A percentile compares a stretch with the other conserved stretches of the same genome.
Conservation (phyloP, 2,329 filamentous ascomycete species). For the Cercospora canescens region DNA sequence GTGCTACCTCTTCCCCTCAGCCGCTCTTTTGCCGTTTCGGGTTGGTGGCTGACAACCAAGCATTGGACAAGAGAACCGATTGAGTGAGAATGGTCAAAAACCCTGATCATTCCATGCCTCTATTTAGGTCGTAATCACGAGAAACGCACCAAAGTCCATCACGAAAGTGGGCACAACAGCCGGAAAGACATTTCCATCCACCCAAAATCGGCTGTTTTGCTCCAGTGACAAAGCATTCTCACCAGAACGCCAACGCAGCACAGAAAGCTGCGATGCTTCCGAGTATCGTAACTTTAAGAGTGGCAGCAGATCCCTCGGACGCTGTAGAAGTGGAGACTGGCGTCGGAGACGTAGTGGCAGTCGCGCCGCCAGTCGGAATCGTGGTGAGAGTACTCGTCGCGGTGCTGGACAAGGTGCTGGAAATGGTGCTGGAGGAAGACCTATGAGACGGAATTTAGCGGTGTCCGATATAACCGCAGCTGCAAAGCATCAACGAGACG, state of each 20-base stretch:
- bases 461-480: not conserved
- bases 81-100: not conserved
- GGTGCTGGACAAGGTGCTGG: no score
- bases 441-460: not conserved
- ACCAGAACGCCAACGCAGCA: not conserved
- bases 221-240: no score
- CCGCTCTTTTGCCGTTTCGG: not conserved
- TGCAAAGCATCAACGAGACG: not conserved
- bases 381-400: not conserved
- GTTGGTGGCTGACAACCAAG: not conserved
- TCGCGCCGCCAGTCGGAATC: not conserved
- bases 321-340: not conserved
- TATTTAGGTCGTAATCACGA: no score
- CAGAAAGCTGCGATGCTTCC: not conserved
- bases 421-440: not conserved
- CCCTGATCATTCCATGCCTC: no score
- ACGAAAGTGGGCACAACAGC: no score
- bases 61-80: not conserved
- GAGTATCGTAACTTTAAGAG: not conserved
- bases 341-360: not conserved
- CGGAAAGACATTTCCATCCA: no score
- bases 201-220: no score
- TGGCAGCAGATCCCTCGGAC: not conserved
- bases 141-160: no score
- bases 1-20: not conserved